phyloP scores from a whole-genome alignment of 2,329 filamentous ascomycete genomes.

The Penicillium sp. region DNA sequence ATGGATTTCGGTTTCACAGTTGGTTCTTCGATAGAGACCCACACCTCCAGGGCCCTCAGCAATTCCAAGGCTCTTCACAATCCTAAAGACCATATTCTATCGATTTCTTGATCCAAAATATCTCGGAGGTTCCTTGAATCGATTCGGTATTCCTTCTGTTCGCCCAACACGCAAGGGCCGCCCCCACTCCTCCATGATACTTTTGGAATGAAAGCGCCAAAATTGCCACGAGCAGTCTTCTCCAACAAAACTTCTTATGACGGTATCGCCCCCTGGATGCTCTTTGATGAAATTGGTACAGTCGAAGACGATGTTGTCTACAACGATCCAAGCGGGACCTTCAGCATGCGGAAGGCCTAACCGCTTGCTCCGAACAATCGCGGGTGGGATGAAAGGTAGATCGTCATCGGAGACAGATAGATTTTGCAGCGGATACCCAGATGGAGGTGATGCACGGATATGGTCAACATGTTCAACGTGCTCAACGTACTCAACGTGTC shows the following conservation, averaged over 20 bases:
- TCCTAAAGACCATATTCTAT: background rate
- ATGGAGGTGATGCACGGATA: background rate
- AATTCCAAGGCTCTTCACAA: too few species aligned
- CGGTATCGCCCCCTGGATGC: conserved; percentile 33
- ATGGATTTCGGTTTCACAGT: too few species aligned
- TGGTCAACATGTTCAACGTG: background rate
- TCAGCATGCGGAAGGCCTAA: background rate
- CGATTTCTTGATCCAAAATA: conserved; percentile 1
- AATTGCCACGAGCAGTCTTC: conserved; percentile 39
- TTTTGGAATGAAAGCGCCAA: conserved; percentile 29
- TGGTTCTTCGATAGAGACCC: too few species aligned
- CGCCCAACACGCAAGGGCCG: conserved; percentile 21
- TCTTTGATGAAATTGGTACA: conserved; percentile 27
- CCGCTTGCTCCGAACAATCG: background rate
- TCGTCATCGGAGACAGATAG: background rate
- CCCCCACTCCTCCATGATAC: conserved; percentile 18
- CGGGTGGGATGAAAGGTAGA: background rate
- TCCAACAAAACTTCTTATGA: conserved; percentile 32
- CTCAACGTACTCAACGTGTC: too few species aligned
- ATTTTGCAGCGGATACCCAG: background rate
- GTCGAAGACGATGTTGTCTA: conserved; percentile 35
- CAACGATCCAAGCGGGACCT: conserved; percentile 26
- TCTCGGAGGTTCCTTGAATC: conserved; percentile 18
- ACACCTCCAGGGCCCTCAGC: too few species aligned
- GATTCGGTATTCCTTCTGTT: conserved; percentile 23